These are phyloP conservation scores for Silene latifolia DNA, from an alignment of 148 eudicot species.

Conservation along the genomic window DNA sequence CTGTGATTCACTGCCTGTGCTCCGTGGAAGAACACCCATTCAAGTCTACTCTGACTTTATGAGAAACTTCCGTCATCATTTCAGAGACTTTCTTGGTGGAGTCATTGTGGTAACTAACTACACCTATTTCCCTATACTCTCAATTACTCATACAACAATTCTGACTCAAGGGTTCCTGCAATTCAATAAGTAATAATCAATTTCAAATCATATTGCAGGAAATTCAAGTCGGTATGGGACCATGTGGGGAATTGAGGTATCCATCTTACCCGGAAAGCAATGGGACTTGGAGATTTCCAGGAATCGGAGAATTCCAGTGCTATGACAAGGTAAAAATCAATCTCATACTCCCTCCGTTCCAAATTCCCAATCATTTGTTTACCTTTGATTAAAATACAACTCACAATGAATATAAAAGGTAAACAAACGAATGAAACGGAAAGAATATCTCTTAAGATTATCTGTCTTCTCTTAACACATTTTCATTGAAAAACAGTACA, in stretches of 20 bases:
- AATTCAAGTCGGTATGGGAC: conserved; percentile 96
- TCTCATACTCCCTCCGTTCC: no score
- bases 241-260: conserved; percentile 93
- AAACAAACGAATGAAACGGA: no score
- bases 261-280: conserved; percentile 97
- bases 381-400: no score
- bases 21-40: conserved; percentile 88
- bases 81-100: conserved; percentile 58
- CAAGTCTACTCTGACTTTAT: conserved; percentile 85
- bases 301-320: conserved; percentile 94
- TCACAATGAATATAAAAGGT: no score
- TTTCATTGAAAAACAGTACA: conserved; percentile 48
- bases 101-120: conserved; percentile 67
- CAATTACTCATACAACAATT: no score
- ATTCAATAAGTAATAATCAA: neutral
- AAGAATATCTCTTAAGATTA: no score
- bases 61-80: conserved; percentile 78
- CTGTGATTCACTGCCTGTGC: conserved; percentile 76
- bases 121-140: no score
- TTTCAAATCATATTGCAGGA: conserved; percentile 46
- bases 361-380: no score
- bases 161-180: no score
- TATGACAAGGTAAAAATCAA: conserved; percentile 75
- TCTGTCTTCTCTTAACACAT: no score
- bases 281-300: conserved; percentile 92